A percentile compares a stretch with the other conserved stretches of the same genome.
These are phyloP conservation scores for Sordariomycetes sp. DNA, from an alignment of 2,329 filamentous ascomycete genomes.

Conservation along the genomic window DNA sequence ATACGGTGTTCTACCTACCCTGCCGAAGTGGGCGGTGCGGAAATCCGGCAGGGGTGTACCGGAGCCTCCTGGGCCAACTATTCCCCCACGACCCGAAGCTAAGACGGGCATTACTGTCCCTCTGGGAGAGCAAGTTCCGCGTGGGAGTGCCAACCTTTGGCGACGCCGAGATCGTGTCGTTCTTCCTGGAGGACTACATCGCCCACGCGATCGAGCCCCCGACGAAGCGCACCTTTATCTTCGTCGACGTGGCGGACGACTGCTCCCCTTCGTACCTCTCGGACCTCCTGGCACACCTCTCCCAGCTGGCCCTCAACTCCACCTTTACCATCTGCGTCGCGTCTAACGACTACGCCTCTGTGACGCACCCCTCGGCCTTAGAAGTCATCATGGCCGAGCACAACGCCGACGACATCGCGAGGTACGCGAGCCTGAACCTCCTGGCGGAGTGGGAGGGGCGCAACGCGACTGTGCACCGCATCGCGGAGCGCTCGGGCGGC, in stretches of 20 bases:
- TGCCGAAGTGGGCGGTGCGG: constrained; percentile 3
- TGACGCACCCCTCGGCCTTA: constrained; percentile 7
- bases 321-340: constrained; percentile 21
- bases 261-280: constrained; percentile 13
- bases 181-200: constrained; percentile 20
- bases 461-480: constrained; percentile 13
- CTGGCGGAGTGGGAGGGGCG: constrained; percentile 20
- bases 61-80: constrained; percentile 17
- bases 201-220: constrained; percentile 14
- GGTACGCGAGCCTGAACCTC: constrained; percentile 18
- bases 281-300: constrained; percentile 15
- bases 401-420: constrained; percentile 19
- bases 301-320: constrained; percentile 17
- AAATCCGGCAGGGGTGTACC: constrained; percentile 14
- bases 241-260: constrained; percentile 18
- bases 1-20: constrained; percentile 10
- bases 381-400: constrained; percentile 17
- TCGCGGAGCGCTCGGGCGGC: constrained; percentile 16
- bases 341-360: constrained; percentile 10
- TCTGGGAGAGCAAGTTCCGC: constrained; percentile 7
- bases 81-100: constrained; percentile 17
- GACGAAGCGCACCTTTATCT: constrained; percentile 16
- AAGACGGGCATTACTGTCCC: constrained; percentile 13
- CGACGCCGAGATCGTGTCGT: constrained; percentile 16
- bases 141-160: constrained; percentile 8